These are phyloP conservation scores for Ampelomyces quisqualis DNA, from an alignment of 2,329 filamentous ascomycete species.

Conservation along the genomic window DNA sequence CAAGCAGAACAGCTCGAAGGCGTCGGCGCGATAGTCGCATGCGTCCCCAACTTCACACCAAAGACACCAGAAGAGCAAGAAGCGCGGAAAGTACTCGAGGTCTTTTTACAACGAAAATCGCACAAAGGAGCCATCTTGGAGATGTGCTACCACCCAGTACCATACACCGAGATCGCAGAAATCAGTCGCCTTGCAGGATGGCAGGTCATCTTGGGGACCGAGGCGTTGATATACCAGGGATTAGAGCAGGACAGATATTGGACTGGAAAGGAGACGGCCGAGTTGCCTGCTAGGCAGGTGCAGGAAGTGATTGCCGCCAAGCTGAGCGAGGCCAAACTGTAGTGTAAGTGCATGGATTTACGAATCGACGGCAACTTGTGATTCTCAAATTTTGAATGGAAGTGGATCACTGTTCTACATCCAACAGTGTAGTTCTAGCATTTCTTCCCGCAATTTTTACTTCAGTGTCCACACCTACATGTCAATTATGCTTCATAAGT, in stretches of 20 bases:
- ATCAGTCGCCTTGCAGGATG: conserved; percentile 64
- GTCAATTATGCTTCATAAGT: no score
- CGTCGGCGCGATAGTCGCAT: conserved; percentile 69
- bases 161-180: conserved; percentile 63
- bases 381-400: no score
- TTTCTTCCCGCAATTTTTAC: no score
- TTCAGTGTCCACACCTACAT: no score
- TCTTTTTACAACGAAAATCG: conserved; percentile 49
- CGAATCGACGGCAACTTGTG: no score
- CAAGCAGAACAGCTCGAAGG: conserved; percentile 60
- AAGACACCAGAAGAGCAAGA: conserved; percentile 62
- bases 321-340: conserved; percentile 29
- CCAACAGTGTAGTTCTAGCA: no score
- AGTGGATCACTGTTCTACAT: background rate
- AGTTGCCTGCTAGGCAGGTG: conserved; percentile 62
- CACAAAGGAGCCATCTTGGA: conserved; percentile 70
- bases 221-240: conserved; percentile 76
- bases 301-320: conserved; percentile 54
- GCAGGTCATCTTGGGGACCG: conserved; percentile 73
- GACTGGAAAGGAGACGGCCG: conserved; percentile 61
- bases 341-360: no score
- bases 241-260: conserved; percentile 65
- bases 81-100: conserved; percentile 58
- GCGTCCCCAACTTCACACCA: conserved; percentile 75
- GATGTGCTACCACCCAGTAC: conserved; percentile 79